Evolutionary conservation across 164 flowering plant genomes (phyloP), one percentile per base, ranked within the genome.

Genomic region (Umbellularia californica): DNA sequence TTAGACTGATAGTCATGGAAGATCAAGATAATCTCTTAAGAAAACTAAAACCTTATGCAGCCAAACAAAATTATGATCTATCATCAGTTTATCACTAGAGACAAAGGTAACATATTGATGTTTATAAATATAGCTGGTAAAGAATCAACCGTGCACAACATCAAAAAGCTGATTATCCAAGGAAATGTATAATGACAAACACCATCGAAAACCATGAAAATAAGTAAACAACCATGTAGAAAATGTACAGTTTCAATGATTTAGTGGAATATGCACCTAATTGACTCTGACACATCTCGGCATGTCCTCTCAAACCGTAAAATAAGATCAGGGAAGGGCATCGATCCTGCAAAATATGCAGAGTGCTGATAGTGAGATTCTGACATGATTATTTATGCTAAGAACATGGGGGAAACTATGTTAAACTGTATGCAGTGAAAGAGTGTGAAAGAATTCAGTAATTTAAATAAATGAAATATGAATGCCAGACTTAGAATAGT

Each of bases 321-420:
- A 78, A 93, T 91, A 71, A 95, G 84, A 78, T 93, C 98, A 75
- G 95, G 92, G 73, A 95, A 78, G 69, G 97, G 71, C 84, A 93
- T 89, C 82, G 89, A 81, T 47, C 96, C 99, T 95, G 93, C 78
- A 86, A 79, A 33, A 77, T 55, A 41, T 19, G 68, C 65, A 71
- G 63, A 70, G 11, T 25, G 22, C 17, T 25, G 22, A 41, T 58
- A 33, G 25, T 73, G 63, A 73, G 25, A 27, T 28, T 12, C 6
- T 6, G 23, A 75, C 68, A 47, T 11, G 3, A 58, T 50, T 28
- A 28, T 69, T 70, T 41, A 25, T 15, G 47, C 15, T 47, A 15
- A 5, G 17, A 17, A 58, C 27, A 19, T 55, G n/a, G 30, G 17
- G 25, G 2, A 55, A 22, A 23, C 9, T 13, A 63, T 47, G 20